These are phyloP conservation scores for Vitis amurensis DNA, from an alignment of 164 flowering plant genomes.

Conservation along the genomic window DNA sequence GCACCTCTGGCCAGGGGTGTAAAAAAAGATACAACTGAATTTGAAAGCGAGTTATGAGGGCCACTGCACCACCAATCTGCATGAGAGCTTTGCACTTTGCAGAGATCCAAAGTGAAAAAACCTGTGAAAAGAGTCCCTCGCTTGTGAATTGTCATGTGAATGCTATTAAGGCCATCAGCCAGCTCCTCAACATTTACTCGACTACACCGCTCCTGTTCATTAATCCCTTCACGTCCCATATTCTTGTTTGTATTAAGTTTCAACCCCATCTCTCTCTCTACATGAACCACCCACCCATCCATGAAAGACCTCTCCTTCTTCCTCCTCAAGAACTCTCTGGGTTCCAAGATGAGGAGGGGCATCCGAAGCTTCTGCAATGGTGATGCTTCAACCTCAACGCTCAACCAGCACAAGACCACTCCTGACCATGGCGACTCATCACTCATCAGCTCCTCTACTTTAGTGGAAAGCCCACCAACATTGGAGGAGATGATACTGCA, in stretches of 20 bases:
- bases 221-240: conserved; percentile 4
- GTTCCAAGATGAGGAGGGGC: conserved; percentile 70
- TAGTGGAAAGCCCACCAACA: conserved; percentile 30
- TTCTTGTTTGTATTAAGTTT: not conserved
- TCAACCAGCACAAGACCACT: conserved; percentile 46
- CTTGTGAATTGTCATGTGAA: conserved; percentile 13
- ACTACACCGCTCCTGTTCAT: conserved; percentile 17
- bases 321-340: conserved; percentile 63
- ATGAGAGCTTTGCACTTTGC: no score
- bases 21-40: no score
- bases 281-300: not conserved
- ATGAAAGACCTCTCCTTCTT: conserved; percentile 72
- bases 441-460: not conserved
- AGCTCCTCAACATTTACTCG: not conserved
- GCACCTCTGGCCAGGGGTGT: no score
- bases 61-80: no score
- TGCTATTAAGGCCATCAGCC: conserved; percentile 1
- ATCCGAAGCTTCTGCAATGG: conserved; percentile 61
- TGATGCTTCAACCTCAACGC: conserved; percentile 72
- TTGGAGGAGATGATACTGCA: conserved; percentile 87
- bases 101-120: not conserved
- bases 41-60: no score
- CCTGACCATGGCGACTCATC: not conserved
- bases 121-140: conserved; percentile 3
- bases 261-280: not conserved